A percentile compares a stretch with the other conserved stretches of the same genome.
Evolutionary conservation across 164 flowering plant genomes (phyloP).

Genomic region (Aristolochia californica): DNA sequence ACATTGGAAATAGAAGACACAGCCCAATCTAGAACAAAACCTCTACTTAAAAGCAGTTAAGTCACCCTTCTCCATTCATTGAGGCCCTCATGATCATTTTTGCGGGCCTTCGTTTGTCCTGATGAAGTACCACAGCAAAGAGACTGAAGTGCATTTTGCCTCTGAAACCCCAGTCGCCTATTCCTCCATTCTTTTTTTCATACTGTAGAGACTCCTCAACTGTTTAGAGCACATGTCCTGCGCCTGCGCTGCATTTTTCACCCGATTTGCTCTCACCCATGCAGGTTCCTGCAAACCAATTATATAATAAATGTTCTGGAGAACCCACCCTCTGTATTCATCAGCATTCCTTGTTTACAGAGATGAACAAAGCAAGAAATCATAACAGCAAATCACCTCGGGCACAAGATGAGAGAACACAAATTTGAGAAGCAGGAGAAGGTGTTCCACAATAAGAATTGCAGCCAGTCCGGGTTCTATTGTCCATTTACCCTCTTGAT

Average conservation of each 20-base stretch:
- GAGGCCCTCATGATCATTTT: too few species aligned
- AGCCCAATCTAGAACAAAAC: too few species aligned
- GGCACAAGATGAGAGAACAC: constrained; percentile 83
- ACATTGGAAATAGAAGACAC: too few species aligned
- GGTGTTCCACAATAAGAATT: constrained; percentile 78
- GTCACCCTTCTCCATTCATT: too few species aligned
- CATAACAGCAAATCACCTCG: constrained; percentile 39
- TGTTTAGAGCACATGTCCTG: constrained; percentile 69
- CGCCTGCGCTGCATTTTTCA: constrained; percentile 63
- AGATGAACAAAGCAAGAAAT: background rate
- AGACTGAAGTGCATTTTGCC: too few species aligned
- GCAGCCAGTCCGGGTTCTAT: constrained; percentile 94
- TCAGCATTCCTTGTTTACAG: background rate
- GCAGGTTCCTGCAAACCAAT: constrained; percentile 65
- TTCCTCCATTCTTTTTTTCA: constrained; percentile 12
- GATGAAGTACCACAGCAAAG: too few species aligned
- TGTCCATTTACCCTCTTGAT: constrained; percentile 71
- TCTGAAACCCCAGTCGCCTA: too few species aligned
- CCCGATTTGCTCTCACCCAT: constrained; percentile 80
- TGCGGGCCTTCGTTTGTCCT: too few species aligned
- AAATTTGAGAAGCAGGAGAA: constrained; percentile 70
- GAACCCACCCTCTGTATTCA: background rate
- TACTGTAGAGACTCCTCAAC: constrained; percentile 52
- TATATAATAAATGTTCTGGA: background rate
- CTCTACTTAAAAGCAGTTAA: too few species aligned